phyloP scores from a whole-genome alignment of 495 filamentous ascomycete genomes.

The Letharia lupina region DNA sequence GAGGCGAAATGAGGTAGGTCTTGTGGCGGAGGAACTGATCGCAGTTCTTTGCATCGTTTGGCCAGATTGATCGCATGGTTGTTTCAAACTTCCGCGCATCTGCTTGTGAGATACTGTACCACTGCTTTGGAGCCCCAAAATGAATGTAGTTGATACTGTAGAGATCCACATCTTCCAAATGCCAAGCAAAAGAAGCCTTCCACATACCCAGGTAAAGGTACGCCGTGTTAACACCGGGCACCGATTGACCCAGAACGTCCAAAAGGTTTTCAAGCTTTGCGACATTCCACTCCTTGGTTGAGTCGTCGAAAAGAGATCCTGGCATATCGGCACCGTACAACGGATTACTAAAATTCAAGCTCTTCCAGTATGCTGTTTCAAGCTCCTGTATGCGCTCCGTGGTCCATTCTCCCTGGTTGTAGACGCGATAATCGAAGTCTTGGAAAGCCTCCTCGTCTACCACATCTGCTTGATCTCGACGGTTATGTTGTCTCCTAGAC shows the following conservation, averaged over 20 bases:
- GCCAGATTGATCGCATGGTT: slow-evolving; percentile 90
- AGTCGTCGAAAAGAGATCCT: slow-evolving; percentile 88
- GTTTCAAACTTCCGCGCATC: slow-evolving; percentile 91
- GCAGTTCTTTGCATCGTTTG: slow-evolving; percentile 92
- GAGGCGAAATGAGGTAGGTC: slow-evolving; percentile 93
- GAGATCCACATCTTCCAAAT: slow-evolving; percentile 95
- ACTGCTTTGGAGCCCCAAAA: slow-evolving; percentile 97
- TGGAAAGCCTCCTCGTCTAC: slow-evolving; percentile 82
- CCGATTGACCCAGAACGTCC: slow-evolving; percentile 88
- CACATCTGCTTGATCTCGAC: slow-evolving; percentile 59
- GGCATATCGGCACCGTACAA: slow-evolving; percentile 97
- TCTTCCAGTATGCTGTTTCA: slow-evolving; percentile 92
- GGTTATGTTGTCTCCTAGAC: slow-evolving; percentile 71
- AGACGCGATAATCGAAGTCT: slow-evolving; percentile 78
- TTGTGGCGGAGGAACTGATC: slow-evolving; percentile 97
- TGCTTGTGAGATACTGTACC: slow-evolving; percentile 97
- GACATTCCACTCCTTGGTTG: slow-evolving; percentile 81
- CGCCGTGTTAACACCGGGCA: slow-evolving; percentile 97
- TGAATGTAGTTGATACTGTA: slow-evolving; percentile 99
- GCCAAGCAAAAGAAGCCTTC: slow-evolving; percentile 99
- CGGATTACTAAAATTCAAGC: slow-evolving; percentile 84
- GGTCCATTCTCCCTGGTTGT: slow-evolving; percentile 75
- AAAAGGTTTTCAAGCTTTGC: slow-evolving; percentile 88
- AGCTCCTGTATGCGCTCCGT: slow-evolving; percentile 87
- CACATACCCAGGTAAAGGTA: slow-evolving; percentile 98